Percentiles rank a stretch among this genome's conserved stretches.
phyloP scores from a whole-genome alignment of 257 asterid genomes.

The Forsythia suspensa region DNA sequence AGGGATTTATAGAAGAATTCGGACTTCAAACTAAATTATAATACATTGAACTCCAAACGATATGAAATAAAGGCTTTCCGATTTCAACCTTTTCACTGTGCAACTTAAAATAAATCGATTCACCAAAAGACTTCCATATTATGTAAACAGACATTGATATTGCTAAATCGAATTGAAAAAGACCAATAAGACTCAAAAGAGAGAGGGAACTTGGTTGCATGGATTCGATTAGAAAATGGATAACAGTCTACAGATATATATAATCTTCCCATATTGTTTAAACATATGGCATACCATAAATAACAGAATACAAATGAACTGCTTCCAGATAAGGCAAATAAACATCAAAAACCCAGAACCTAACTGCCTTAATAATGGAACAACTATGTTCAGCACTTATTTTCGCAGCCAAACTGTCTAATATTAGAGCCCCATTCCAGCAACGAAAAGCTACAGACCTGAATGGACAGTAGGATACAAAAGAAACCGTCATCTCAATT shows the following conservation, averaged over 20 bases:
- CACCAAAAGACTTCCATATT: not conserved
- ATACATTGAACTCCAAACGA: not conserved
- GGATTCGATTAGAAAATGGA: not conserved
- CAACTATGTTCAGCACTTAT: constrained; percentile 15
- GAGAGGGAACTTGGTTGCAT: not conserved
- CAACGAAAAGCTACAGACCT: constrained; percentile 10
- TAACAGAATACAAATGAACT: not conserved
- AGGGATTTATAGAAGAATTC: too few relatives aligned
- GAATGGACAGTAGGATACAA: constrained; percentile 15
- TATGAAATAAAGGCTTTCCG: not conserved
- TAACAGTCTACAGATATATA: not conserved
- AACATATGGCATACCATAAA: not conserved
- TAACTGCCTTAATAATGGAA: constrained; percentile 12
- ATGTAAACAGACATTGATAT: too few relatives aligned
- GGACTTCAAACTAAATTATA: too few relatives aligned
- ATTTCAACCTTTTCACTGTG: not conserved
- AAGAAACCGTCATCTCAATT: not conserved
- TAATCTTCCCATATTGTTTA: not conserved
- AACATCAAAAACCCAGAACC: constrained; percentile 1
- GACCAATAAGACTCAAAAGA: not conserved
- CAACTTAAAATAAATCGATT: not conserved
- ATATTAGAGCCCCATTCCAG: constrained; percentile 2
- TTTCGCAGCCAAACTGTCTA: constrained; percentile 6
- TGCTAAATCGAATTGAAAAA: not conserved
- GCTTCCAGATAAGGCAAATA: constrained; percentile 14